These are phyloP conservation scores for Diaporthe longicolla DNA, from an alignment of 2,329 filamentous ascomycete genomes.

Conservation along the genomic window DNA sequence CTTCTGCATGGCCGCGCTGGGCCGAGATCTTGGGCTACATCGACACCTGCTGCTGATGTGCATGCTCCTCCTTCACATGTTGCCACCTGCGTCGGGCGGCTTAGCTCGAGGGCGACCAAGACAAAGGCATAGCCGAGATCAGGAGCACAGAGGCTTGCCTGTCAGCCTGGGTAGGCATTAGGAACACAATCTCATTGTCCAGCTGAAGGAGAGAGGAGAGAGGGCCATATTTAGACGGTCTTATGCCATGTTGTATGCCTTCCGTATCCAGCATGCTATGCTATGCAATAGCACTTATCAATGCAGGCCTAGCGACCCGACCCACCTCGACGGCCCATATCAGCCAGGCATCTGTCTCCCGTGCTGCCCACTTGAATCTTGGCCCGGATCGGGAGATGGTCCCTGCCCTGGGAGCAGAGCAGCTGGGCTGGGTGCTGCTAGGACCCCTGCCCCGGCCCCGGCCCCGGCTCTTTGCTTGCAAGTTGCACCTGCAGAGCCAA, in stretches of 20 bases:
- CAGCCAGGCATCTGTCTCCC: no score
- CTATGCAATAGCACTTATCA: background rate
- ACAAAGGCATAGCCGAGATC: background rate
- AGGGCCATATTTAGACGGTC: background rate
- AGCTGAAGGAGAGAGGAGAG: background rate
- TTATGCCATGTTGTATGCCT: constrained; percentile 26
- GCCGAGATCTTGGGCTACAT: constrained; percentile 23
- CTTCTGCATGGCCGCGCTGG: constrained; percentile 1
- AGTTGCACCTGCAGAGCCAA: constrained; percentile 28
- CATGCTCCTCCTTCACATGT: background rate
- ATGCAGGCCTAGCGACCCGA: background rate
- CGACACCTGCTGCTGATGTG: background rate
- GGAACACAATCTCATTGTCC: constrained; percentile 37
- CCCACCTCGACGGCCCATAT: background rate
- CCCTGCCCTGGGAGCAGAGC: background rate
- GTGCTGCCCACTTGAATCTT: no score
- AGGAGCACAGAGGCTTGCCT: background rate
- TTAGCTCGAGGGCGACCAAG: background rate
- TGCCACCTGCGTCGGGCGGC: background rate
- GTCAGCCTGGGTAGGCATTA: background rate
- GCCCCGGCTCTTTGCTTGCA: constrained; percentile 8
- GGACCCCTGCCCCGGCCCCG: background rate
- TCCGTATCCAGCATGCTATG: background rate
- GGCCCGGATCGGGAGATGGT: constrained; percentile 20
- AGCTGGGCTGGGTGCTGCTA: background rate